A percentile compares a stretch with the other conserved stretches of the same genome.
These are phyloP conservation scores for Saturnispora sekii DNA, from an alignment of 805 yeast genomes.

Conservation along the genomic window DNA sequence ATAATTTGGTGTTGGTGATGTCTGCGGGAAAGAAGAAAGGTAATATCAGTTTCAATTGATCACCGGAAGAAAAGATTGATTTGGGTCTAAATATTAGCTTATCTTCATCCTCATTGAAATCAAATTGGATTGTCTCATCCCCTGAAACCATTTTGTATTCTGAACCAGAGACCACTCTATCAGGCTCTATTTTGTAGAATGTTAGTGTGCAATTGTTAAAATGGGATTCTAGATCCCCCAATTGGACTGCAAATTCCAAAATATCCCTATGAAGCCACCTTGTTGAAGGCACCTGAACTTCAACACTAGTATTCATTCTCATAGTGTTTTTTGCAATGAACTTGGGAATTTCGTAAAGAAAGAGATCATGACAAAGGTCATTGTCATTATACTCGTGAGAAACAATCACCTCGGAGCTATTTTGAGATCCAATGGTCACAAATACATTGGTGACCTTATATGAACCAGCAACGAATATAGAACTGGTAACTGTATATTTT, in stretches of 20 bases:
- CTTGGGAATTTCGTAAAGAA: not conserved
- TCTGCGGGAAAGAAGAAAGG: conserved; percentile 29
- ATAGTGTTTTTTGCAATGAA: conserved; percentile 3
- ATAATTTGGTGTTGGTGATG: conserved; percentile 24
- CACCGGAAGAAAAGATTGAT: conserved; percentile 7
- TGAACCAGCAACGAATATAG: conserved; percentile 1
- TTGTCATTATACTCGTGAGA: not conserved
- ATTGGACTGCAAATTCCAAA: conserved; percentile 14
- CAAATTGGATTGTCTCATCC: conserved; percentile 11
- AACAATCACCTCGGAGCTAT: not conserved
- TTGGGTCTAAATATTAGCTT: conserved; percentile 13
- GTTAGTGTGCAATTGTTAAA: conserved; percentile 12
- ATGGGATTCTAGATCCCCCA: conserved; percentile 15
- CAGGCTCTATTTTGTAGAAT: conserved; percentile 23
- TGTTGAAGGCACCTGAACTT: conserved; percentile 15
- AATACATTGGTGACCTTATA: conserved; percentile 4
- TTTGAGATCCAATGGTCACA: conserved; percentile 2
- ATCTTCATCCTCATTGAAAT: conserved; percentile 10
- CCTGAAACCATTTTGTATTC: conserved; percentile 8
- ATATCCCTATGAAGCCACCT: conserved; percentile 23
- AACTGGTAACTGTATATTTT: not conserved
- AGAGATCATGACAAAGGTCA: not conserved
- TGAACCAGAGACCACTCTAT: conserved; percentile 19
- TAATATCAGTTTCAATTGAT: conserved; percentile 14
- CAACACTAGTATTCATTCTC: conserved; percentile 15